Base-by-base conservation (phyloP, 805 yeast genomes). In the Lipomyces sp. region DNA sequence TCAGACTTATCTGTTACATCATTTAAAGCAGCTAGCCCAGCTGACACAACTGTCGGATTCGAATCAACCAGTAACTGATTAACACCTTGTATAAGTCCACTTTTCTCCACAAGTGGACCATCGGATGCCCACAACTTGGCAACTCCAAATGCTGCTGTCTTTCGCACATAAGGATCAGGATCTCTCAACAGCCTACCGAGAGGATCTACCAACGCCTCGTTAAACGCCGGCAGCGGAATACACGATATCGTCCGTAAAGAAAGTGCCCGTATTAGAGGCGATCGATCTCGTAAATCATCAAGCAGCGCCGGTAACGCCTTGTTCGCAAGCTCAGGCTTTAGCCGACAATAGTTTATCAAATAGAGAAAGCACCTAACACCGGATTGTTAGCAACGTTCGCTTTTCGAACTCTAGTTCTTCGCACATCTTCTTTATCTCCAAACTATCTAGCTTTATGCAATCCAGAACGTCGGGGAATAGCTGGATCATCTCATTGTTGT, bases 401-500 rank as follows among this genome's bases (percentile, higher is more conserved):
- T 33, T 55, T 13, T 18, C 33, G 8, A 6, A 11, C 39, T 3
- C n/a, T 33, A 32, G n/a, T 1, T 15, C 11, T 24, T 55, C 18
- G 13, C 58, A 71, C 80, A 91, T 81, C 68, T 89, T 84, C 74
- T 90, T 86, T 62, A 88, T 80, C 70, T 90, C 96, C 37, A 86
- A 65, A 77, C 91, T 96, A 71, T 83, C 83, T 68, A 74, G 72
- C 35, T 64, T 72, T 76, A 83, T 80, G 64, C 81, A 77, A 57
- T 81, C 80, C 73, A 89, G 79, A n/a, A 87, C 77, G 60, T 90
- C 96, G 0, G 87, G 87, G 73, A 88, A 84, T 63, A 94, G 75
- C 24, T 79, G 76, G 10, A 86, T 81, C 85, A 92, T 85, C 74
- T 94, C 97, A 64, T 83, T 83, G 76, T 90, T 91, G 59, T 92